Base-by-base conservation (phyloP, 108 stramenopile species). In the Pseudonitzschia pungens region DNA sequence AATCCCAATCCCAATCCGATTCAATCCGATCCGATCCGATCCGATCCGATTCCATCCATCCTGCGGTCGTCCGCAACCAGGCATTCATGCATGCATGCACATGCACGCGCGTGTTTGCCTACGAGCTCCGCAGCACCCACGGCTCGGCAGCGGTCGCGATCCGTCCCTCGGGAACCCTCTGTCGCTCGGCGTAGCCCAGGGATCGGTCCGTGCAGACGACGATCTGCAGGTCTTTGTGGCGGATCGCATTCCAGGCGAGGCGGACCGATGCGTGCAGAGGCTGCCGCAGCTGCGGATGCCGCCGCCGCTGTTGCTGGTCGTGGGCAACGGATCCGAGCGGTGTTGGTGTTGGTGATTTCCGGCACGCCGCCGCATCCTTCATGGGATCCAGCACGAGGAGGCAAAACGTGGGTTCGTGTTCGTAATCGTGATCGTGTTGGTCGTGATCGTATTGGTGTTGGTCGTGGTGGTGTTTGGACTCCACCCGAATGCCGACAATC, bases 381-480 rank as follows among this genome's bases (percentile, higher is more conserved):
- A 20, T 72, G 81, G 92, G 92, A 79, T 89, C 88, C 55, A 90
- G 79, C 22, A 90, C 75, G 58, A 62, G 36, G 15, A 31, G 54
- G 26, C 22, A 24, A 55, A 48, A 4, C 16, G 7, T 1, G 2
- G 45, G 10, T 4, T 53, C 68, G 67, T 32, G 41, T 43, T 16
- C 55, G n/a, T 45, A 32, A 1, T 27, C 14, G 10, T 26, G 12
- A 58, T 6, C n/a, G 29, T 52, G 12, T 29, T 51, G 24, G n/a
- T n/a, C n/a, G n/a, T n/a, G n/a, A n/a, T n/a, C n/a, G n/a, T n/a
- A n/a, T 18, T 52, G 28, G 9, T n/a, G 53, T 54, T 24, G 53
- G 29, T 44, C 24, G 60, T 40, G 45, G 53, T 14, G 48, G 57
- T 16, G 43, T 57, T 71, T 33, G 11, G 36, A n/a, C 22, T 14